Percentiles rank a stretch among this genome's conserved stretches.
phyloP scores from a whole-genome alignment of 495 filamentous ascomycete genomes.

The Filosporella fistucella region DNA sequence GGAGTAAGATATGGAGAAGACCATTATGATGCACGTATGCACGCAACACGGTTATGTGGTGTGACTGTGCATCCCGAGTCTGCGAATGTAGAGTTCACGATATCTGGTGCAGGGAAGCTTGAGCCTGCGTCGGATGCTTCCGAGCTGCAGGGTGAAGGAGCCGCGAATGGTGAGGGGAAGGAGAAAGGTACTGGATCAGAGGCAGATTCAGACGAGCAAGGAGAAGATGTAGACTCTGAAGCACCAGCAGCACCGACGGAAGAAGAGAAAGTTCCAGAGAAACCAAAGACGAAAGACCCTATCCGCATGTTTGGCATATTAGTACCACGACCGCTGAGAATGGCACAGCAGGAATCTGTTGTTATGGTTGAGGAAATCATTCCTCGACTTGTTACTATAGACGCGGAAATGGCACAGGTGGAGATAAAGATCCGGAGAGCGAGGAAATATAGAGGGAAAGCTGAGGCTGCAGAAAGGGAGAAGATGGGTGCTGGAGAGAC shows the following conservation, averaged over 20 bases:
- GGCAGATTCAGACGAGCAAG: too few relatives aligned
- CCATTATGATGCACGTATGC: conserved; percentile 70
- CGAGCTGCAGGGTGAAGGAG: not conserved
- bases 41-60: conserved; percentile 43
- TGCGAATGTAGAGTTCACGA: conserved; percentile 1
- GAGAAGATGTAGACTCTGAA: not conserved
- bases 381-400: conserved; percentile 34
- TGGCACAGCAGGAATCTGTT: conserved; percentile 45
- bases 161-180: too few relatives aligned
- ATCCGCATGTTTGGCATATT: conserved; percentile 69
- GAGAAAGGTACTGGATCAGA: not conserved
- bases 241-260: not conserved
- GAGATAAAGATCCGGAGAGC: conserved; percentile 47
- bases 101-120: not conserved
- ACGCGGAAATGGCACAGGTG: conserved; percentile 40
- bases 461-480: conserved; percentile 19
- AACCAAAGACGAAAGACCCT: conserved; percentile 39
- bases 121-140: conserved; percentile 2
- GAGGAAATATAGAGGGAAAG: conserved; percentile 44
- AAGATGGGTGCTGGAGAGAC: not conserved
- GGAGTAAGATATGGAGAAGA: conserved; percentile 61
- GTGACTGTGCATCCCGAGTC: conserved; percentile 23
- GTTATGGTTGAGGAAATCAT: conserved; percentile 39
- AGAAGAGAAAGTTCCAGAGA: conserved; percentile 7
- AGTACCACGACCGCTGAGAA: conserved; percentile 51